Conservation (phyloP, 2,329 filamentous ascomycete species). For the Laburnicola sp. region DNA sequence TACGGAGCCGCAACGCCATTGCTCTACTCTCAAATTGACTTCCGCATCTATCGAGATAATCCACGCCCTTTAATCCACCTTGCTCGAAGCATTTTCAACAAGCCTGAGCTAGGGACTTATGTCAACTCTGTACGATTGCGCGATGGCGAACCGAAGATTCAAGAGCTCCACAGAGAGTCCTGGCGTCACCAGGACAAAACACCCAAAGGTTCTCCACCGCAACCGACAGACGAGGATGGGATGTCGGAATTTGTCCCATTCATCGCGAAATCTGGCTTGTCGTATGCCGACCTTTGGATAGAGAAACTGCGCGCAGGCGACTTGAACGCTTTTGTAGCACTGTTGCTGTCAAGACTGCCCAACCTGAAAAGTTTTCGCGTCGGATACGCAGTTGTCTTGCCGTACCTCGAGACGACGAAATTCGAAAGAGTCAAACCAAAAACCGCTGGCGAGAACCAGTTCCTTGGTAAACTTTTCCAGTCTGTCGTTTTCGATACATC, state of each 20-base stretch:
- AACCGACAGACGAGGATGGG: conserved; percentile 3
- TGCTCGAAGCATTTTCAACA: conserved; percentile 2
- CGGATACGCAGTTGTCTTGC: conserved; percentile 2
- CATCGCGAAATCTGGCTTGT: neutral
- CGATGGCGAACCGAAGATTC: conserved; percentile 1
- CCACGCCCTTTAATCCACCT: conserved; percentile 4
- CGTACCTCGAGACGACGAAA: neutral
- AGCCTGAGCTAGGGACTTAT: neutral
- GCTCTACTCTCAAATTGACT: neutral
- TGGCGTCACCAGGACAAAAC: neutral
- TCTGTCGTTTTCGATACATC: no score
- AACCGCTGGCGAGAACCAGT: neutral
- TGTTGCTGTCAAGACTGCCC: neutral
- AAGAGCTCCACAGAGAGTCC: neutral
- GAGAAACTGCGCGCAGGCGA: conserved; percentile 4
- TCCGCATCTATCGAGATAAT: conserved; percentile 1
- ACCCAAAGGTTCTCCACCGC: neutral
- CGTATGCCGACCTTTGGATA: conserved; percentile 3
- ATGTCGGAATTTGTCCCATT: neutral
- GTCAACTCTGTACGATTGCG: conserved; percentile 6
- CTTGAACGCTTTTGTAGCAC: conserved; percentile 4
- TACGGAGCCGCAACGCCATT: neutral
- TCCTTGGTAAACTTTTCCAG: no score
- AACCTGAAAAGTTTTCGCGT: conserved; percentile 4
- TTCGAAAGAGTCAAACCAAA: neutral